A percentile compares a stretch with the other conserved stretches of the same genome.
These are phyloP conservation scores for Ilyonectria sp. DNA, from an alignment of 2,329 filamentous ascomycete species.

Conservation along the genomic window DNA sequence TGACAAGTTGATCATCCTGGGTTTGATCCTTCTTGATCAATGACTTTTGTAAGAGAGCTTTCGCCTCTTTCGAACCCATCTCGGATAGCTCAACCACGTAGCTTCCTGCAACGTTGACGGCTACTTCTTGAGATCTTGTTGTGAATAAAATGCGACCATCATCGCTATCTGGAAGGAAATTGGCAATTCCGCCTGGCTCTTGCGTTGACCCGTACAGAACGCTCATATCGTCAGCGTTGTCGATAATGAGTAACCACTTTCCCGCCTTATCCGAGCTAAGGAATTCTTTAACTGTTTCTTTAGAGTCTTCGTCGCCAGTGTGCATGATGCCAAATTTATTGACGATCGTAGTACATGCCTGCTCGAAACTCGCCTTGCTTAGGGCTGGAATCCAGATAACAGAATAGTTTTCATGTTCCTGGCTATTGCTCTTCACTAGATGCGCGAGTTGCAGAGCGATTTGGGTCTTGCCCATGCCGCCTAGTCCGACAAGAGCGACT, in stretches of 20 bases:
- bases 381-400: conserved; percentile 62
- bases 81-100: background rate
- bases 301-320: no score
- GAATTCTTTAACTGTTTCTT: no score
- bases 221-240: no score
- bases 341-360: conserved; percentile 55
- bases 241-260: no score
- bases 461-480: conserved; percentile 33
- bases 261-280: no score
- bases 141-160: conserved; percentile 55
- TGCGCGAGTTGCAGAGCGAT: conserved; percentile 30
- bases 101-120: background rate
- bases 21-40: conserved; percentile 22
- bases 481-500: conserved; percentile 23
- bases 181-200: no score
- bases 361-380: conserved; percentile 56
- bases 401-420: conserved; percentile 48
- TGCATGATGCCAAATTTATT: conserved; percentile 46
- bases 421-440: conserved; percentile 51
- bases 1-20: conserved; percentile 12
- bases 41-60: conserved; percentile 38
- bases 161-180: conserved; percentile 50
- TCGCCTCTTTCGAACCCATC: conserved; percentile 40
- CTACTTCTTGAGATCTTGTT: conserved; percentile 50
- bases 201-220: no score